A percentile compares a stretch with the other conserved stretches of the same genome.
Evolutionary conservation across 23 red algal species (phyloP).

Genomic region (Chondrus crispus): DNA sequence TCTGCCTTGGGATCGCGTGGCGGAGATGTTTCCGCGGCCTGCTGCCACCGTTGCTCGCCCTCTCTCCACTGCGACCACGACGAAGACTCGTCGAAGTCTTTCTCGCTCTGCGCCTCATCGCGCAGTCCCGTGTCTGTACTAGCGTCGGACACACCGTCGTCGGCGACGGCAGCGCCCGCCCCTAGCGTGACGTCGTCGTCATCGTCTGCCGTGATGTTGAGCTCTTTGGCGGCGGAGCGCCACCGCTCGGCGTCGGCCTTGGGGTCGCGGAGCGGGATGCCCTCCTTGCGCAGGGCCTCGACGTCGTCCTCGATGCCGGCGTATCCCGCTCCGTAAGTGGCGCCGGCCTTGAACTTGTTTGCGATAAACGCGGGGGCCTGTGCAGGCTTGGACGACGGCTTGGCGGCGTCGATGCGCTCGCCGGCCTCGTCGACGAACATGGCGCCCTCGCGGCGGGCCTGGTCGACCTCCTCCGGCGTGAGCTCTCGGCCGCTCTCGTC

Average conservation of each 20-base stretch:
- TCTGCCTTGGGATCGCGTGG: conserved; percentile 62
- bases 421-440: conserved; percentile 22
- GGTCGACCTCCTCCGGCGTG: conserved; percentile 2
- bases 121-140: neutral
- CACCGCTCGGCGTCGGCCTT: conserved; percentile 55
- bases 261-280: conserved; percentile 32
- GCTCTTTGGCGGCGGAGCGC: conserved; percentile 41
- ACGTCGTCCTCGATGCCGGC: conserved; percentile 25
- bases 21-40: neutral
- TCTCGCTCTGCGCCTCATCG: neutral
- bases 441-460: neutral
- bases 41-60: conserved; percentile 17
- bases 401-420: neutral
- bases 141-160: neutral
- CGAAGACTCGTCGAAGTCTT: neutral
- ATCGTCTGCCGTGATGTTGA: conserved; percentile 20
- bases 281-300: conserved; percentile 8
- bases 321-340: conserved; percentile 50
- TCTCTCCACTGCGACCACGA: conserved; percentile 46
- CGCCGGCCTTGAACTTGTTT: neutral
- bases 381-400: neutral
- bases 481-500: neutral
- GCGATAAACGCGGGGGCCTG: conserved; percentile 17
- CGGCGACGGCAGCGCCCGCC: neutral
- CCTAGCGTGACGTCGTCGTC: neutral